Percentiles rank a stretch among this genome's conserved stretches.
These are phyloP conservation scores for Evernia prunastri DNA, from an alignment of 495 filamentous ascomycete species.

Conservation along the genomic window DNA sequence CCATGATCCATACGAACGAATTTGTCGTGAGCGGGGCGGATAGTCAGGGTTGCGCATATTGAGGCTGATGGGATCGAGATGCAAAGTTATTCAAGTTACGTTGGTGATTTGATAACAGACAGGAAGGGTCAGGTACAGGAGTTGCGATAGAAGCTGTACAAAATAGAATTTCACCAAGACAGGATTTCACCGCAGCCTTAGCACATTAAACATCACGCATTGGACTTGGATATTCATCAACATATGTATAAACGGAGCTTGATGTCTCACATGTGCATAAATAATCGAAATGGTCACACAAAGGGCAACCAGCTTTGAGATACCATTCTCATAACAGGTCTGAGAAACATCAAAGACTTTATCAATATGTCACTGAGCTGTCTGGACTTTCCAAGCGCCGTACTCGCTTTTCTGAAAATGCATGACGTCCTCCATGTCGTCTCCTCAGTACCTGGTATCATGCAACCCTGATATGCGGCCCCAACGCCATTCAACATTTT, in stretches of 20 bases:
- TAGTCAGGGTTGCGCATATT: neutral
- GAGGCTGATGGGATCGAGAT: neutral
- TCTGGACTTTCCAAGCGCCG: neutral
- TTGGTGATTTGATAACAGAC: neutral
- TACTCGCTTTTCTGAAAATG: slow-evolving; percentile 6
- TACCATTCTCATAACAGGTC: neutral
- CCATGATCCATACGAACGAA: neutral
- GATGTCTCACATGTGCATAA: neutral
- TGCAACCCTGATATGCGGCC: neutral
- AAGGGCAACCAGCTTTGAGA: neutral
- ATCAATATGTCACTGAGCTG: neutral
- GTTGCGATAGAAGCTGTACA: neutral
- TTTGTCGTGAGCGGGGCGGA: neutral
- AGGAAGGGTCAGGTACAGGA: neutral
- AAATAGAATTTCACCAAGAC: neutral
- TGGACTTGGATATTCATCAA: neutral
- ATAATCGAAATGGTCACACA: neutral
- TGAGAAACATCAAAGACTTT: neutral
- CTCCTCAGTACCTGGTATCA: slow-evolving; percentile 16
- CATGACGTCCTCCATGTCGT: neutral
- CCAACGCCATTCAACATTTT: neutral
- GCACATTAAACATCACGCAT: too few relatives aligned
- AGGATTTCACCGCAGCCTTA: neutral
- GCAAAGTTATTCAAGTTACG: neutral
- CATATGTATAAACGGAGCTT: neutral